Evolutionary conservation across 257 asterid genomes (phyloP).

Genomic region (Lycium ferocissimum): DNA sequence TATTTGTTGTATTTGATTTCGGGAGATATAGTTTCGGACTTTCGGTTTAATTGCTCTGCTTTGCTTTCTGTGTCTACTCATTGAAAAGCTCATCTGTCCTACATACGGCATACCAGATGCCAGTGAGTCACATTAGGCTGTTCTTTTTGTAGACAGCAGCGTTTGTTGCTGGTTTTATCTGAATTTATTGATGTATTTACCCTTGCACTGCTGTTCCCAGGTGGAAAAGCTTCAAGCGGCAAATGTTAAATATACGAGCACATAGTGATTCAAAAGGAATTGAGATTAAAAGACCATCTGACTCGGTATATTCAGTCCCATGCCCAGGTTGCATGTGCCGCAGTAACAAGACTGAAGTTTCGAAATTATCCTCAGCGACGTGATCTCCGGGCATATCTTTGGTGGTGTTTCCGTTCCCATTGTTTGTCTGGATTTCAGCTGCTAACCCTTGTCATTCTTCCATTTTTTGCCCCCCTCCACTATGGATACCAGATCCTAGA

Average conservation of each 20-base stretch:
- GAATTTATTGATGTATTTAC: neutral
- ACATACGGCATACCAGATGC: neutral
- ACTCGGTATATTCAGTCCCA: slow-evolving; percentile 85
- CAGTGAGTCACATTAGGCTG: neutral
- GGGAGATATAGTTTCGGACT: neutral
- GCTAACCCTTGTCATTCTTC: slow-evolving; percentile 72
- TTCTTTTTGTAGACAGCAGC: neutral
- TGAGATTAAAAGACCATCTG: slow-evolving; percentile 80
- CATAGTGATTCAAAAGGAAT: slow-evolving; percentile 91
- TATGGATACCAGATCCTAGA: slow-evolving; percentile 40
- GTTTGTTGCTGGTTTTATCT: neutral
- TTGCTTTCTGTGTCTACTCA: neutral
- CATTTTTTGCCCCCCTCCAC: slow-evolving; percentile 51
- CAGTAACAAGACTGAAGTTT: slow-evolving; percentile 64
- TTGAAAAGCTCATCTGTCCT: neutral
- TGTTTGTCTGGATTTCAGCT: slow-evolving; percentile 38
- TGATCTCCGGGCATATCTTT: slow-evolving; percentile 38
- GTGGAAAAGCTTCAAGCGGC: slow-evolving; percentile 93
- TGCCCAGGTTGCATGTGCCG: slow-evolving; percentile 98
- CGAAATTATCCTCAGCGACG: slow-evolving; percentile 48
- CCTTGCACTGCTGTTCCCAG: slow-evolving; percentile 43
- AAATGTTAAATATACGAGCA: slow-evolving; percentile 76
- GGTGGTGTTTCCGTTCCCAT: slow-evolving; percentile 32
- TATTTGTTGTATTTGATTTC: neutral
- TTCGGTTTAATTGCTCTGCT: neutral